phyloP scores from a whole-genome alignment of 2,329 filamentous ascomycete genomes.

The Lomentospora prolificans region DNA sequence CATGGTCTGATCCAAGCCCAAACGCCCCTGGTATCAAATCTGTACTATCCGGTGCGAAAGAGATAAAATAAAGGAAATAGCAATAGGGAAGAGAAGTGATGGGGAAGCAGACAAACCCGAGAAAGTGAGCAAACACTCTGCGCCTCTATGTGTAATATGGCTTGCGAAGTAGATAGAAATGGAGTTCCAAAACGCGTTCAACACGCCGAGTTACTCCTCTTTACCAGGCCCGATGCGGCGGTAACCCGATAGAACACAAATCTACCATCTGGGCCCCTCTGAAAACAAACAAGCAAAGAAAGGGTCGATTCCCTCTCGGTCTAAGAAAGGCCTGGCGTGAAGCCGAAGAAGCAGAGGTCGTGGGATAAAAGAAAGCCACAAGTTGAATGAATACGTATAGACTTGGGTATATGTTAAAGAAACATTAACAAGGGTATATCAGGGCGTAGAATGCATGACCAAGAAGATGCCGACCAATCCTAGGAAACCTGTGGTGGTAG shows the following conservation, averaged over 20 bases:
- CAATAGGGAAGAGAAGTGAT: background rate
- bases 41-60: constrained; percentile 3
- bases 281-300: background rate
- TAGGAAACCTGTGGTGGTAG: too few relatives aligned
- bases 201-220: background rate
- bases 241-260: background rate
- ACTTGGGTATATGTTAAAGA: background rate
- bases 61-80: constrained; percentile 10
- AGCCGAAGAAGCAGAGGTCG: background rate
- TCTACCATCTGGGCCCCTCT: background rate
- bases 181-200: too few relatives aligned
- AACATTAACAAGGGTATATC: background rate
- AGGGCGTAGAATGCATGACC: background rate
- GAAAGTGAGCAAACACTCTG: constrained; percentile 11
- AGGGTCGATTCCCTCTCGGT: background rate
- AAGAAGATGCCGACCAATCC: background rate
- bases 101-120: constrained; percentile 6
- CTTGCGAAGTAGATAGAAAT: background rate
- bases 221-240: background rate
- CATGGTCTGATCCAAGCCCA: background rate
- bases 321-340: background rate
- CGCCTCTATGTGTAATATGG: constrained; percentile 12
- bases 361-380: background rate
- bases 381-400: background rate
- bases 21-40: background rate